Conservation (phyloP, 495 filamentous ascomycete species). For the Penicillium soppii region DNA sequence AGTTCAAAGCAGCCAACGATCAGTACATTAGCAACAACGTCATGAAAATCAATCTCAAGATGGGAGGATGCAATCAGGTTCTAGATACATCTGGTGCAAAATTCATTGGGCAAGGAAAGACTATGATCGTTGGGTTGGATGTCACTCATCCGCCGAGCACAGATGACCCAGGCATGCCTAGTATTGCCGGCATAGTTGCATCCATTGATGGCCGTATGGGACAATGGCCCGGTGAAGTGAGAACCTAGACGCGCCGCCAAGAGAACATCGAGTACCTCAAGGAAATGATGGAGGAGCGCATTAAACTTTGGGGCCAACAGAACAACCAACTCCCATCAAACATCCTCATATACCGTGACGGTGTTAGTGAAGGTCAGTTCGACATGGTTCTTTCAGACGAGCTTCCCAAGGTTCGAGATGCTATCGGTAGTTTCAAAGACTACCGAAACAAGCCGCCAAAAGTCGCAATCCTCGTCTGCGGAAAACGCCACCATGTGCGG, state of each 20-base stretch:
- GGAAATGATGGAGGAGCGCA: constrained; percentile 53
- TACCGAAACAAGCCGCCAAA: constrained; percentile 45
- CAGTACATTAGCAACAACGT: constrained; percentile 70
- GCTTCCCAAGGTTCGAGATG: constrained; percentile 51
- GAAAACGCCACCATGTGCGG: constrained; percentile 88
- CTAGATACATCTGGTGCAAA: constrained; percentile 45
- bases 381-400: constrained; percentile 50
- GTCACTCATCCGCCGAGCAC: constrained; percentile 81
- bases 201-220: constrained; percentile 57
- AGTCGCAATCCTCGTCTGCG: constrained; percentile 46
- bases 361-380: constrained; percentile 82
- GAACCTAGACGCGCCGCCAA: constrained; percentile 52
- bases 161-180: constrained; percentile 54
- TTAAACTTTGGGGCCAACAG: constrained; percentile 53
- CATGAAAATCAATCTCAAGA: constrained; percentile 79
- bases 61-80: constrained; percentile 71
- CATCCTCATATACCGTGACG: constrained; percentile 82
- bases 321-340: constrained; percentile 58
- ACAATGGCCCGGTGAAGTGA: constrained; percentile 68
- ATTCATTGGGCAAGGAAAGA: constrained; percentile 54
- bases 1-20: constrained; percentile 24
- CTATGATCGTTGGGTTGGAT: constrained; percentile 82
- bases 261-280: constrained; percentile 60
- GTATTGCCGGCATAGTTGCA: constrained; percentile 73
- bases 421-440: constrained; percentile 35